Percentiles rank a stretch among this genome's conserved stretches.
Evolutionary conservation across 2,329 filamentous ascomycete species (phyloP).

Genomic region (Ceratocystis harringtonii): DNA sequence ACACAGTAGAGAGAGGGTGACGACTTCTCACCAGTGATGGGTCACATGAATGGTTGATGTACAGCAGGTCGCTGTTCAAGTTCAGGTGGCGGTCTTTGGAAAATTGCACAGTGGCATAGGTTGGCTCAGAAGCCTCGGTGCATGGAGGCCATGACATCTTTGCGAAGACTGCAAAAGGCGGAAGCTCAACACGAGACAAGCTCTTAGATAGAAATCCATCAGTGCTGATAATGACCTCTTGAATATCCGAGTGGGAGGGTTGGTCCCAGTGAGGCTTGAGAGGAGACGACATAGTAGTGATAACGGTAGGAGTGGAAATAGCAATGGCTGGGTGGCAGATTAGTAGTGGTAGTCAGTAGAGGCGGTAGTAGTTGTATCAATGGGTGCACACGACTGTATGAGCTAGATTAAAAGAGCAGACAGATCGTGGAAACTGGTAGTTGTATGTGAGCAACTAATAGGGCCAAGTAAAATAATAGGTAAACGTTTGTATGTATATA

Average conservation of each 20-base stretch:
- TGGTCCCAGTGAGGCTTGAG: conserved; percentile 44
- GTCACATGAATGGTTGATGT: conserved; percentile 54
- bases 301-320: background rate
- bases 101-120: conserved; percentile 50
- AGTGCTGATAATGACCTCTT: conserved; percentile 40
- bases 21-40: conserved; percentile 41
- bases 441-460: background rate
- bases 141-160: conserved; percentile 51
- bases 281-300: conserved; percentile 33
- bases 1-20: background rate
- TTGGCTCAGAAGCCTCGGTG: conserved; percentile 38
- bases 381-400: background rate
- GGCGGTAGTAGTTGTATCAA: background rate
- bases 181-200: conserved; percentile 38
- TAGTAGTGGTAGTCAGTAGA: background rate
- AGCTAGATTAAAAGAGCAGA: background rate
- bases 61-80: conserved; percentile 50
- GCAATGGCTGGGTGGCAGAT: background rate
- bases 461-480: no score
- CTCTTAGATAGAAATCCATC: conserved; percentile 45
- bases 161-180: conserved; percentile 50
- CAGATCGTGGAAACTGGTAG: background rate
- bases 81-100: conserved; percentile 41
- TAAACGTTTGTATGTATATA: background rate
- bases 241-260: conserved; percentile 44